These are phyloP conservation scores for Crithidia thermophila DNA, from an alignment of 208 protist species.

Conservation along the genomic window DNA sequence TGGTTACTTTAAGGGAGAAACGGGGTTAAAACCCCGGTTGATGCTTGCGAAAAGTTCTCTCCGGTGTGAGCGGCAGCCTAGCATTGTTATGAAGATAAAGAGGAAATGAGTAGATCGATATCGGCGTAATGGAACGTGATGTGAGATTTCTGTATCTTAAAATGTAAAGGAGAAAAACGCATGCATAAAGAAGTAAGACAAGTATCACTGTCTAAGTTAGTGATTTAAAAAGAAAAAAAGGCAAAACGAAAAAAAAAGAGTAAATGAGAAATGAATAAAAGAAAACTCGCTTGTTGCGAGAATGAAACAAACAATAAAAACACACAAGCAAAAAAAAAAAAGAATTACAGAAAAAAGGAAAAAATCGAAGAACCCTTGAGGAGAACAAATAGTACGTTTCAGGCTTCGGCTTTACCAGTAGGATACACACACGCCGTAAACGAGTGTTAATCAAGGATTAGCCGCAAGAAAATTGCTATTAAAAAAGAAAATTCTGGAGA, in stretches of 20 bases:
- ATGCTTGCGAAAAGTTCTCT: too few relatives aligned
- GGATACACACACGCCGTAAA: too few relatives aligned
- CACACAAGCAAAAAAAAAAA: slow-evolving; percentile 1
- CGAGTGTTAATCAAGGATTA: too few relatives aligned
- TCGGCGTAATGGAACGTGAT: slow-evolving; percentile 4
- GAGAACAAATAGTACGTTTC: too few relatives aligned
- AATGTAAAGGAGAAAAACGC: background rate
- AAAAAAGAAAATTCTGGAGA: slow-evolving; percentile 3
- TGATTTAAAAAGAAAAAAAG: slow-evolving; percentile 5
- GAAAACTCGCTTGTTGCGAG: background rate
- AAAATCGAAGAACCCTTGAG: too few relatives aligned
- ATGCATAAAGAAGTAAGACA: background rate
- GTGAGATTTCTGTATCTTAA: too few relatives aligned
- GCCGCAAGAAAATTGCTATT: too few relatives aligned
- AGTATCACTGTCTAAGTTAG: background rate
- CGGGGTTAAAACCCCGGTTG: too few relatives aligned
- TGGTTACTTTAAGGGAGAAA: too few relatives aligned
- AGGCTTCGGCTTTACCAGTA: too few relatives aligned
- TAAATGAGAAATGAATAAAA: background rate
- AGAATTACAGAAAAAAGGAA: background rate
- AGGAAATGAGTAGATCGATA: slow-evolving; percentile 6
- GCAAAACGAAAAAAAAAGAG: background rate
- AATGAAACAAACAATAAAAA: background rate
- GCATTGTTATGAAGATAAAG: background rate
- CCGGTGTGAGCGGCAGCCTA: background rate